phyloP scores from a whole-genome alignment of 352 stramenopile genomes.

The Phytopythium vexans region DNA sequence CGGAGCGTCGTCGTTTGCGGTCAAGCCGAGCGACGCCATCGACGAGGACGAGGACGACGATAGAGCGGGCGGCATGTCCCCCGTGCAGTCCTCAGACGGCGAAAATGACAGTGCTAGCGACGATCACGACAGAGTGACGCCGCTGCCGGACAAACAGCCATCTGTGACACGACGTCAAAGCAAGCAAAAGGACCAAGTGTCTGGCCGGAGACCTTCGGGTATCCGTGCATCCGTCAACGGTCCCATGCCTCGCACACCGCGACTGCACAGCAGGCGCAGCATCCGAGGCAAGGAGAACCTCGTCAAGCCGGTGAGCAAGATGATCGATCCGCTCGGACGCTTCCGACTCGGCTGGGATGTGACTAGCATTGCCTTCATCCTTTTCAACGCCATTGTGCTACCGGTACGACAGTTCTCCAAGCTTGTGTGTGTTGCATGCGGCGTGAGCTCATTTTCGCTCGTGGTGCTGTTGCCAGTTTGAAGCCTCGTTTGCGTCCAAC shows the following conservation, averaged over 20 bases:
- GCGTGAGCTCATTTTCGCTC: not conserved
- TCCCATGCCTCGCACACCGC: constrained; percentile 10
- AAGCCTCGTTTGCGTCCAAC: constrained; percentile 49
- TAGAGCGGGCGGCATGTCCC: not conserved
- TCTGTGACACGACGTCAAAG: too few species aligned
- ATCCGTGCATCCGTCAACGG: constrained; percentile 13
- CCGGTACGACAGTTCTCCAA: constrained; percentile 25
- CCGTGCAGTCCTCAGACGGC: too few species aligned
- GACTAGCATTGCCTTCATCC: constrained; percentile 66
- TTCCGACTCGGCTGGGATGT: constrained; percentile 66
- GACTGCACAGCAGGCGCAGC: constrained; percentile 27
- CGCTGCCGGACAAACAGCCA: too few species aligned
- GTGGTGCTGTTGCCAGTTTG: constrained; percentile 29
- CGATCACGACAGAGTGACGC: not conserved
- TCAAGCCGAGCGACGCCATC: constrained; percentile 16
- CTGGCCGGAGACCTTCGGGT: not conserved
- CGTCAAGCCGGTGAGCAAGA: constrained; percentile 20
- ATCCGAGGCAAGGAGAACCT: constrained; percentile 24
- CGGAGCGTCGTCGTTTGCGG: constrained; percentile 7
- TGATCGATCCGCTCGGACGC: constrained; percentile 58
- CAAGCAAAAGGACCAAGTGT: too few species aligned
- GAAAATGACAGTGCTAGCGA: not conserved
- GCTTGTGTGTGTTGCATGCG: constrained; percentile 3
- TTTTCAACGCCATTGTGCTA: constrained; percentile 68
- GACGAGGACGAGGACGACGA: constrained; percentile 26